Percentiles rank a stretch among this genome's conserved stretches.
Conservation (phyloP, 192 early-diverging fungal genomes). For the Linnemannia exigua region DNA sequence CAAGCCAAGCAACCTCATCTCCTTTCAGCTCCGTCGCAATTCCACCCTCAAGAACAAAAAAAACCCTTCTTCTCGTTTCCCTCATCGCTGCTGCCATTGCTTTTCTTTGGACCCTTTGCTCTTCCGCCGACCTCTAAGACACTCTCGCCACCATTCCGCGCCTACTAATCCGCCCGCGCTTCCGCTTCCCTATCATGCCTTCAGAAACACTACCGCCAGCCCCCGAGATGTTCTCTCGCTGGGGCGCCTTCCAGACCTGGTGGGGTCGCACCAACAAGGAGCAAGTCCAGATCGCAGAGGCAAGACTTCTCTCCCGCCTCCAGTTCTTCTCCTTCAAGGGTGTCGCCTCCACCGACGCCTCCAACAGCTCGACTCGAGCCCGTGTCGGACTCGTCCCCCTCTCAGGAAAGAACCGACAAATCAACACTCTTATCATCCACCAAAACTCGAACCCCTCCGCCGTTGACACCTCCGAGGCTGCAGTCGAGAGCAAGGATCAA, state of each 20-base stretch:
- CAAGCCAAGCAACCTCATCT: too few relatives aligned
- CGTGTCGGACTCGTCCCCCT: conserved; percentile 72
- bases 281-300: conserved; percentile 64
- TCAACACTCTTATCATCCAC: conserved; percentile 75
- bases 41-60: neutral
- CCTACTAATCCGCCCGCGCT: conserved; percentile 42
- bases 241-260: conserved; percentile 55
- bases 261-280: conserved; percentile 42
- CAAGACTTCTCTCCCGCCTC: conserved; percentile 67
- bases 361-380: conserved; percentile 50
- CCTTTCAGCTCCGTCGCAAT: neutral
- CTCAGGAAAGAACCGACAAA: conserved; percentile 59
- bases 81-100: neutral
- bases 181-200: conserved; percentile 57
- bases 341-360: conserved; percentile 35
- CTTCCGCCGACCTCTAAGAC: neutral
- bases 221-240: conserved; percentile 46
- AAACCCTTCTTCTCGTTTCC: neutral
- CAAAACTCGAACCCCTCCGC: conserved; percentile 46
- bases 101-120: neutral
- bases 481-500: conserved; percentile 22
- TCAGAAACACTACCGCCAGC: conserved; percentile 38
- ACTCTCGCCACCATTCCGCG: conserved; percentile 42
- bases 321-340: conserved; percentile 64
- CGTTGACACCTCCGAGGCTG: conserved; percentile 39